phyloP scores from a whole-genome alignment of 768 basidiomycete genomes.

The Suillus occidentalis region DNA sequence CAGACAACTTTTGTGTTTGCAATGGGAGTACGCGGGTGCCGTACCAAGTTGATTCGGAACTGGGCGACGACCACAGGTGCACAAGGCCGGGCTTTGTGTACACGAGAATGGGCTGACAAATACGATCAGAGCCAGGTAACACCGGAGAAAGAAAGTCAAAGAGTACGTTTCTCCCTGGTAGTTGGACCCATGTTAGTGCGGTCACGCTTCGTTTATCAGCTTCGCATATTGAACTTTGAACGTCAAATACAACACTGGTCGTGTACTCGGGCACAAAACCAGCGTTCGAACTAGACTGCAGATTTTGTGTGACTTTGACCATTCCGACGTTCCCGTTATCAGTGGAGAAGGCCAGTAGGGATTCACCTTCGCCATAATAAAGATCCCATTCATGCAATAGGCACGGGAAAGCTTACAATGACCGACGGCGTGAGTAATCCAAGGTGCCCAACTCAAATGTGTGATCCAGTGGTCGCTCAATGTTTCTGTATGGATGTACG shows the following conservation, averaged over 20 bases:
- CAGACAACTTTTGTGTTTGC: conserved; percentile 48
- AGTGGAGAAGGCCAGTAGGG: conserved; percentile 56
- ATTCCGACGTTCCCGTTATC: conserved; percentile 60
- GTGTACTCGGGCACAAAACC: conserved; percentile 34
- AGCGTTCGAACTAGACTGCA: conserved; percentile 27
- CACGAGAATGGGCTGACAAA: conserved; percentile 53
- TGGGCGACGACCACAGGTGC: conserved; percentile 51
- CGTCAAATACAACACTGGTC: conserved; percentile 34
- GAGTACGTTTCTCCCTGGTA: conserved; percentile 40
- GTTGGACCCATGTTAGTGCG: conserved; percentile 56
- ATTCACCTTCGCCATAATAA: conserved; percentile 45
- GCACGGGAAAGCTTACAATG: conserved; percentile 39
- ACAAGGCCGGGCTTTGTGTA: conserved; percentile 61
- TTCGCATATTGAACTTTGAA: conserved; percentile 23
- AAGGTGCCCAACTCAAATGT: conserved; percentile 58
- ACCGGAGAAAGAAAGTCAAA: conserved; percentile 10
- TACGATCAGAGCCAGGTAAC: conserved; percentile 5
- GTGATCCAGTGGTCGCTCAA: conserved; percentile 65
- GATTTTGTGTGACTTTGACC: conserved; percentile 51
- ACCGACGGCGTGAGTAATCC: conserved; percentile 40
- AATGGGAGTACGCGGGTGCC: conserved; percentile 47
- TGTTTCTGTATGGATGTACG: conserved; percentile 39
- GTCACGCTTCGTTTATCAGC: conserved; percentile 48
- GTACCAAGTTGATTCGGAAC: conserved; percentile 41
- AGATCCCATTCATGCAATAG: conserved; percentile 8